Evolutionary conservation across 345 rosid species (phyloP).

Genomic region (rapeseed (Brassica napus)): Da-Ae NC_063452.1:17282001-17282500

Average conservation of each 20-base stretch:
- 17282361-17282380: no score
- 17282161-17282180: not conserved
- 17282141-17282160: not conserved
- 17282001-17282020: no score
- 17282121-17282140: not conserved
- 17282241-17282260: not conserved
- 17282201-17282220: not conserved
- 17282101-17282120: not conserved
- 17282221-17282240: not conserved
- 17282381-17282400: no score
- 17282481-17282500: no score
- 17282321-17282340: not conserved
- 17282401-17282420: no score
- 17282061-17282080: no score
- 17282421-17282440: no score
- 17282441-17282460: no score
- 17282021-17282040: no score
- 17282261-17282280: not conserved
- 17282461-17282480: no score
- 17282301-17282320: not conserved
- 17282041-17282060: no score
- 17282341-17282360: not conserved
- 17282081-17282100: no score
- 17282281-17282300: not conserved
- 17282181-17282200: not conserved